Base-by-base conservation (phyloP, 2,329 filamentous ascomycete genomes). In the Epichloe scottii region DNA sequence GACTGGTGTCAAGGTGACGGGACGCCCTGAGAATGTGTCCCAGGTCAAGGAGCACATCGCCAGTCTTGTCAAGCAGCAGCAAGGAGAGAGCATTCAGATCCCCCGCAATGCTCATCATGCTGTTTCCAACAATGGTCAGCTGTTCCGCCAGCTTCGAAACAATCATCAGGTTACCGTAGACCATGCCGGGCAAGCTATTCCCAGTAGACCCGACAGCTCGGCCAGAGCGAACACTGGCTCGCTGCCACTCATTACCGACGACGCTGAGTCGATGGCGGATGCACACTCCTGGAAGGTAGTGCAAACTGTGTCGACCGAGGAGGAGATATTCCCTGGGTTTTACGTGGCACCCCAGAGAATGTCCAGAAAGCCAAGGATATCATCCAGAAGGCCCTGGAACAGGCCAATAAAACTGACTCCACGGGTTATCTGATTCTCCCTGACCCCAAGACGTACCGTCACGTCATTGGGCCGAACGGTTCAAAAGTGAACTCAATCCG, bases 231-330 rank as follows among this genome's bases (percentile, higher is more conserved):
- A 80, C 56, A 80, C 78, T 43, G 77, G 74, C 46, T 69, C 80
- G 39, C 77, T 95, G 51, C 93, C 93, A n/a, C 70, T 98, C 58
- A 97, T 97, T 68, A 97, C 90, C 0, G 93, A 97, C 62, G 87
- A 93, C 49, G 77, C 79, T 1, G 79, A 82, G 14, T 71, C 77
- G 12, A 68, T 76, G 21, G 74, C 79, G 6, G 82, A 86, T 56
- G 79, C 75, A 21, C 83, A 95, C 71, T 88, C 86, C 2, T 98
- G 90, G 89, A 86, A 87, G 58, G 72, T 93, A 12, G 78, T 94
- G 54, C 82, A 89, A 63, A 71, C 70, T 47, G 63, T 68, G 26
- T 77, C 79, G 39, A 69, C 70, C n/a, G 80, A 82, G 55, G 76
- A 82, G 40, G 83, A 26, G 82, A 85, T 7, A 90, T 93, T 59